phyloP scores from a whole-genome alignment of 805 yeast species.

The Starmerella etchellsii region DNA sequence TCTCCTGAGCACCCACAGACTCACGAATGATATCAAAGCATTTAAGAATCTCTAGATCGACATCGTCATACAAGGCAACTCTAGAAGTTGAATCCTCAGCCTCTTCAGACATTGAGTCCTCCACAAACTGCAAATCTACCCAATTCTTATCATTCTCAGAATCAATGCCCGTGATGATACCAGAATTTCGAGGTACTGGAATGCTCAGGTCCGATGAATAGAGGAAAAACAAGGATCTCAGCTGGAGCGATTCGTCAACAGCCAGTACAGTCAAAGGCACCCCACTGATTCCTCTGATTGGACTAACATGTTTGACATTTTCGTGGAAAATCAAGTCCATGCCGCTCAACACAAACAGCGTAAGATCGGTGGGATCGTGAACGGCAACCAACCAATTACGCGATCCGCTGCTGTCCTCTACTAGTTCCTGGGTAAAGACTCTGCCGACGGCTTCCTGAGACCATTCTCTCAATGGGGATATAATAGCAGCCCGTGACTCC shows the following conservation, averaged over 20 bases:
- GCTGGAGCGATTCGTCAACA: background rate
- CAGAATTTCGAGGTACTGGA: conserved; percentile 1
- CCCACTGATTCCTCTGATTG: conserved; percentile 8
- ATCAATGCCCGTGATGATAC: background rate
- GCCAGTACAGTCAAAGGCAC: conserved; percentile 3
- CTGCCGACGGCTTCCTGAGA: conserved; percentile 5
- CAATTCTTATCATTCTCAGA: background rate
- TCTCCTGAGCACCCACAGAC: conserved; percentile 1
- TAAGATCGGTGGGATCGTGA: conserved; percentile 4
- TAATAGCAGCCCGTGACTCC: conserved; percentile 8
- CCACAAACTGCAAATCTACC: background rate
- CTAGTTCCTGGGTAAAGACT: conserved; percentile 8
- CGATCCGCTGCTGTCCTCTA: background rate
- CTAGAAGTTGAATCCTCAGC: background rate
- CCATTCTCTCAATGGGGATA: conserved; percentile 12
- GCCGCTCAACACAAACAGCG: conserved; percentile 4
- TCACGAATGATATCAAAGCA: conserved; percentile 7
- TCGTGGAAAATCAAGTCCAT: conserved; percentile 6
- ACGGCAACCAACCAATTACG: conserved; percentile 1
- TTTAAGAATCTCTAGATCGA: background rate
- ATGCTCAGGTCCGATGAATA: conserved; percentile 2
- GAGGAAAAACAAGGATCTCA: conserved; percentile 8
- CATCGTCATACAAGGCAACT: background rate
- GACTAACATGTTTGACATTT: conserved; percentile 4
- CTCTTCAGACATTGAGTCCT: background rate